Evolutionary conservation across 805 yeast genomes (phyloP).

Genomic region (Komagataella kurtzmanii): DNA sequence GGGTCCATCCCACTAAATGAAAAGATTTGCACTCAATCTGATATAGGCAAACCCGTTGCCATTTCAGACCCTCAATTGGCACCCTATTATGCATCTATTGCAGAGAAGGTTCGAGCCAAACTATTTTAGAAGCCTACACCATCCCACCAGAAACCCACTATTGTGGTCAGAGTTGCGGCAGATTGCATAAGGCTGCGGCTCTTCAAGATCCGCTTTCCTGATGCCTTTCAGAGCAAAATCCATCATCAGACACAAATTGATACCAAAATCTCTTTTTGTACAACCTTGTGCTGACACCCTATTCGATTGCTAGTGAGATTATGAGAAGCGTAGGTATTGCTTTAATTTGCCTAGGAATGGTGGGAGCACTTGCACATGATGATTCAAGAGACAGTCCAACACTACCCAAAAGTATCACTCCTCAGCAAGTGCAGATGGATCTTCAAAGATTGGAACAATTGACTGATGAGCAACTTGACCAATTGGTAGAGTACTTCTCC

Average conservation of each 20-base stretch:
- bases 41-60: slow-evolving; percentile 52
- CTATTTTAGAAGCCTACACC: not conserved
- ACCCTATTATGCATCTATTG: not conserved
- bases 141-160: not conserved
- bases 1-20: slow-evolving; percentile 59
- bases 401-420: not conserved
- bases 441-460: not conserved
- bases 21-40: slow-evolving; percentile 46
- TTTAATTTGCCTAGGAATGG: not conserved
- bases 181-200: not conserved
- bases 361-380: not conserved
- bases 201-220: not conserved
- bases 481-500: not conserved
- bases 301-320: not conserved
- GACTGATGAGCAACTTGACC: not conserved
- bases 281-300: not conserved
- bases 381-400: not conserved
- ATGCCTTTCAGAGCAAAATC: not conserved
- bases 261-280: not conserved
- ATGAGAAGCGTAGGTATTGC: not conserved
- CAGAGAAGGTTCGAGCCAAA: not conserved
- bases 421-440: not conserved
- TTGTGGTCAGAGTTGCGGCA: not conserved
- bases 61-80: slow-evolving; percentile 9
- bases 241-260: not conserved